These are phyloP conservation scores for Diaporthe aspalathi DNA, from an alignment of 2,329 filamentous ascomycete species.

Conservation along the genomic window DNA sequence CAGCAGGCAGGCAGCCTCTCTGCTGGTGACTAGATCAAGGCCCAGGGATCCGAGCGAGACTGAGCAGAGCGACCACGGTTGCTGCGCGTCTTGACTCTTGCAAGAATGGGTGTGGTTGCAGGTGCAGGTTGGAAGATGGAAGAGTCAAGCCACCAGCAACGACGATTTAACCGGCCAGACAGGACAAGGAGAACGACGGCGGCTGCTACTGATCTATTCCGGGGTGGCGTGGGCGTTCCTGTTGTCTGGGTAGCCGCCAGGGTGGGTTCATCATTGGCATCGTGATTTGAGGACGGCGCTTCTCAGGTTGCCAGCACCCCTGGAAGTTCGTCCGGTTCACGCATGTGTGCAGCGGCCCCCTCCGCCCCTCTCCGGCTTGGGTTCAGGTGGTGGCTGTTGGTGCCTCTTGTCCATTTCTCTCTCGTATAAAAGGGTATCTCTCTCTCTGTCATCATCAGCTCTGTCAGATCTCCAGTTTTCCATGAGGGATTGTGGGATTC, in stretches of 20 bases:
- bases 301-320: constrained; percentile 20
- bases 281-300: constrained; percentile 37
- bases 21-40: not conserved
- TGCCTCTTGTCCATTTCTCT: not conserved
- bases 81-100: not conserved
- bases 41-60: not conserved
- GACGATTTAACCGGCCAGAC: not conserved
- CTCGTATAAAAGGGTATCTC: not conserved
- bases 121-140: constrained; percentile 4
- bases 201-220: constrained; percentile 22
- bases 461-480: not conserved
- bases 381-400: not conserved
- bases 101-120: not conserved
- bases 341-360: constrained; percentile 8
- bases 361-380: too few species aligned
- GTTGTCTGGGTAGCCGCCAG: constrained; percentile 36
- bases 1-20: not conserved
- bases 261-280: constrained; percentile 33
- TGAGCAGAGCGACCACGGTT: not conserved
- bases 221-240: constrained; percentile 1
- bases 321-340: constrained; percentile 8
- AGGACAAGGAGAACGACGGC: not conserved
- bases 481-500: not conserved
- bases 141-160: constrained; percentile 13
- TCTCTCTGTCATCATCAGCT: too few species aligned